These are phyloP conservation scores for Solanum commersonii DNA, from an alignment of 257 asterid genomes.

Conservation along the genomic window DNA sequence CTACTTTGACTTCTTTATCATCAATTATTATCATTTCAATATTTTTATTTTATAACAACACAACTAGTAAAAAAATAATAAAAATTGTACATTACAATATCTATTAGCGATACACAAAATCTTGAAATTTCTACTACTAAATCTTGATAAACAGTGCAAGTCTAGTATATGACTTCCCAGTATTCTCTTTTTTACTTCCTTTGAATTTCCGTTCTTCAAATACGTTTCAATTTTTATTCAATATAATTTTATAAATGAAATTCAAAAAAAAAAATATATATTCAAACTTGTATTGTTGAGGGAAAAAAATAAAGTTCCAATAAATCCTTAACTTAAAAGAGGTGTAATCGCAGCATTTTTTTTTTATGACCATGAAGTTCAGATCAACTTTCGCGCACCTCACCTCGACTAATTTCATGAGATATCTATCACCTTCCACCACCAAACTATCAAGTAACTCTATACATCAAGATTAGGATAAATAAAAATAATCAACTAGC, in stretches of 20 bases:
- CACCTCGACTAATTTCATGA: too few relatives aligned
- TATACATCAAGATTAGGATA: accelerated
- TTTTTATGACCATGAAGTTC: too few relatives aligned
- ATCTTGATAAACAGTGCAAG: background rate
- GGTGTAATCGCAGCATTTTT: too few relatives aligned
- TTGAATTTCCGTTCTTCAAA: background rate
- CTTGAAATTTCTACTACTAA: background rate
- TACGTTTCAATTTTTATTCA: background rate
- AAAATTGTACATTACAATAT: background rate
- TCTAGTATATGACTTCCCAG: background rate
- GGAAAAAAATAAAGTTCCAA: background rate
- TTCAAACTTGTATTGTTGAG: too few relatives aligned
- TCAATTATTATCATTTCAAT: background rate
- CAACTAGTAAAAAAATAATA: background rate
- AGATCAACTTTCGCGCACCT: too few relatives aligned
- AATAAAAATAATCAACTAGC: accelerated
- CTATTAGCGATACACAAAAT: background rate
- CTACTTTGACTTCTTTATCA: background rate
- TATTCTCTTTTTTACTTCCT: background rate
- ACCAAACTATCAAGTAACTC: background rate
- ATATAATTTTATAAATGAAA: background rate
- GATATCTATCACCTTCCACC: background rate
- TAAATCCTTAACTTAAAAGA: too few relatives aligned
- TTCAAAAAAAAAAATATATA: background rate
- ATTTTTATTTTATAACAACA: background rate